Percentiles rank a stretch among this genome's conserved stretches.
phyloP scores from a whole-genome alignment of 768 basidiomycete species.

The Tulasnella sp. region DNA sequence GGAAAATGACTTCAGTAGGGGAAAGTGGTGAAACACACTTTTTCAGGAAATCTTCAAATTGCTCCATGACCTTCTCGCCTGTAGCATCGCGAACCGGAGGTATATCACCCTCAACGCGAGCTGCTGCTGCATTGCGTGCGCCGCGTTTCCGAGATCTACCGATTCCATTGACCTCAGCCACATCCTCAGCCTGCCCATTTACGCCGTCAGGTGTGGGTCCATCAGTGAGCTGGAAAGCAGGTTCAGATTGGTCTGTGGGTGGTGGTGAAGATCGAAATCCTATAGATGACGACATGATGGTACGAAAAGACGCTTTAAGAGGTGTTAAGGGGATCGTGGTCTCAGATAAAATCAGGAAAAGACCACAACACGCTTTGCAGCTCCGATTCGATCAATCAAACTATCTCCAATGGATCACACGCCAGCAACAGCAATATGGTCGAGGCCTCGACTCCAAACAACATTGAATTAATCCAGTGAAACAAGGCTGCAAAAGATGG shows the following conservation, averaged over 20 bases:
- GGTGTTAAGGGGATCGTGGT: too few species aligned
- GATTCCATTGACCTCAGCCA: slow-evolving; percentile 5
- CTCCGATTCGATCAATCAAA: too few species aligned
- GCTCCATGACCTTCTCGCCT: slow-evolving; percentile 86
- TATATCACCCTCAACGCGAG: slow-evolving; percentile 39
- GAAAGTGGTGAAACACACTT: slow-evolving; percentile 41
- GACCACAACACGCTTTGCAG: too few species aligned
- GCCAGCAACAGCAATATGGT: too few species aligned
- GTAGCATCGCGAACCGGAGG: slow-evolving; percentile 87
- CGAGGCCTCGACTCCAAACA: too few species aligned
- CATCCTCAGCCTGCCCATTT: slow-evolving; percentile 9
- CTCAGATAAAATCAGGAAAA: too few species aligned
- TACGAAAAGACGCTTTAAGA: too few species aligned
- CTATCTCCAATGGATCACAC: too few species aligned
- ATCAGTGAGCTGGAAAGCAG: slow-evolving; percentile 2
- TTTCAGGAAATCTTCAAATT: slow-evolving; percentile 83
- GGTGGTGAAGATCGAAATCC: slow-evolving; percentile 5
- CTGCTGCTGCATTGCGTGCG: too few species aligned
- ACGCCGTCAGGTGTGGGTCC: slow-evolving; percentile 1
- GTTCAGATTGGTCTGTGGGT: not conserved
- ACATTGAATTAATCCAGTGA: too few species aligned
- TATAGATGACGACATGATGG: slow-evolving; percentile 4
- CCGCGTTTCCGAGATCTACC: slow-evolving; percentile 1
- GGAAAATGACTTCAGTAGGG: not conserved
- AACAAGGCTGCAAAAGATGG: too few species aligned